Conservation (phyloP, 345 rosid genomes). For the Linum tenue region DNA sequence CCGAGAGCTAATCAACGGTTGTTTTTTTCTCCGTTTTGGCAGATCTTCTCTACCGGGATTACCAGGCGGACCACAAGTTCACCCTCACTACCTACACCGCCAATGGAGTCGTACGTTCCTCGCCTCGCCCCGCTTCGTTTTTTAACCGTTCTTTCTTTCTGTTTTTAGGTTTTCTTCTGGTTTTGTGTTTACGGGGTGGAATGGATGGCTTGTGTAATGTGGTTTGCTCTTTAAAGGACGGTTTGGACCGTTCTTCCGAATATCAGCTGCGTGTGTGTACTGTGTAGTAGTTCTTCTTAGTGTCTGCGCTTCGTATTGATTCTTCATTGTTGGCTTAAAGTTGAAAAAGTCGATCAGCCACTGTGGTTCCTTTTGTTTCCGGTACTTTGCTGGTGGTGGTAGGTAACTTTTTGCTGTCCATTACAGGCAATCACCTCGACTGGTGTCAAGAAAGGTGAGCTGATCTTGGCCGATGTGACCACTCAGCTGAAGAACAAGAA, state of each 20-base stretch:
- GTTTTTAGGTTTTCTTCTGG: constrained; percentile 7
- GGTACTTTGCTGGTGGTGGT: not conserved
- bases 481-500: constrained; percentile 50
- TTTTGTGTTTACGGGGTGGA: not conserved
- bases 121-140: not conserved
- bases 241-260: too few relatives aligned
- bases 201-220: not conserved
- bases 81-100: constrained; percentile 44
- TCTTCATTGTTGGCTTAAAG: too few relatives aligned
- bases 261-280: not conserved
- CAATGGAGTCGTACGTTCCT: constrained; percentile 44
- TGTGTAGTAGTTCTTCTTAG: not conserved
- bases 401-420: constrained; percentile 7
- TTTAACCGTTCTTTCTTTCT: not conserved
- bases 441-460: constrained; percentile 54
- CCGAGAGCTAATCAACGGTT: constrained; percentile 1
- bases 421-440: constrained; percentile 63
- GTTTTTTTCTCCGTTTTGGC: constrained; percentile 23
- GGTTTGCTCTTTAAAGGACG: too few relatives aligned
- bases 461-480: constrained; percentile 62
- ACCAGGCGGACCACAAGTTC: constrained; percentile 66
- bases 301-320: too few relatives aligned
- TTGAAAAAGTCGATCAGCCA: too few relatives aligned
- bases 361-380: not conserved
- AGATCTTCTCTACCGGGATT: constrained; percentile 69